phyloP scores from a whole-genome alignment of 164 flowering plant genomes.

The Santalum album region DNA sequence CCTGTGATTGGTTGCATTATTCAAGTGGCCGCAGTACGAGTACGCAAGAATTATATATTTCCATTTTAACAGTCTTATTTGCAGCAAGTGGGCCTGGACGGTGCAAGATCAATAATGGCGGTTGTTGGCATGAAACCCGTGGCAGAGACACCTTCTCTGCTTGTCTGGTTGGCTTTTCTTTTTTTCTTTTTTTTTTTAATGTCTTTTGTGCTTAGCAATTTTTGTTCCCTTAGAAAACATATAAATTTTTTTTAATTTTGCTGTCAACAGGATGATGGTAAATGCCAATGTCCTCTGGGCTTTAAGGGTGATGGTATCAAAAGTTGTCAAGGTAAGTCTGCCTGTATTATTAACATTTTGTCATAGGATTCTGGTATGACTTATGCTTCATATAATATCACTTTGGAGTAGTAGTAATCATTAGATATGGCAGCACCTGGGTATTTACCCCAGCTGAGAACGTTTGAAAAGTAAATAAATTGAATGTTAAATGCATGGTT shows the following conservation, averaged over 20 bases:
- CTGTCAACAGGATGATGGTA: conserved; percentile 23
- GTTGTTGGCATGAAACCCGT: conserved; percentile 4
- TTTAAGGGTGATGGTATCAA: conserved; percentile 85
- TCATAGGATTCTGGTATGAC: neutral
- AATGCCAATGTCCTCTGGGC: conserved; percentile 78
- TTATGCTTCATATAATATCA: neutral
- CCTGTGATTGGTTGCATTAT: no score
- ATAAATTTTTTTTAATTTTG: no score
- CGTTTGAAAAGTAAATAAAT: neutral
- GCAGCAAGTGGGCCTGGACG: conserved; percentile 5
- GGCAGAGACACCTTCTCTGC: neutral
- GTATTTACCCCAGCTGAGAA: neutral
- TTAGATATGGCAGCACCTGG: neutral
- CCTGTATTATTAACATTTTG: neutral
- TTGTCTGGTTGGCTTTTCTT: neutral
- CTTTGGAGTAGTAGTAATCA: neutral
- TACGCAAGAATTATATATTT: neutral
- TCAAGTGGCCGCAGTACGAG: no score
- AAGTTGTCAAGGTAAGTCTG: conserved; percentile 58
- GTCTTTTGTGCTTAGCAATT: no score
- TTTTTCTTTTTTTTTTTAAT: neutral
- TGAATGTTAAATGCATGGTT: no score
- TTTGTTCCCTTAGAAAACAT: no score
- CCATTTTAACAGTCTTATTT: neutral
- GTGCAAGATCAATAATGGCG: conserved; percentile 1